Percentiles rank a stretch among this genome's conserved stretches.
Conservation (phyloP, 2,329 filamentous ascomycete genomes). For the Ophiostoma montium region DNA sequence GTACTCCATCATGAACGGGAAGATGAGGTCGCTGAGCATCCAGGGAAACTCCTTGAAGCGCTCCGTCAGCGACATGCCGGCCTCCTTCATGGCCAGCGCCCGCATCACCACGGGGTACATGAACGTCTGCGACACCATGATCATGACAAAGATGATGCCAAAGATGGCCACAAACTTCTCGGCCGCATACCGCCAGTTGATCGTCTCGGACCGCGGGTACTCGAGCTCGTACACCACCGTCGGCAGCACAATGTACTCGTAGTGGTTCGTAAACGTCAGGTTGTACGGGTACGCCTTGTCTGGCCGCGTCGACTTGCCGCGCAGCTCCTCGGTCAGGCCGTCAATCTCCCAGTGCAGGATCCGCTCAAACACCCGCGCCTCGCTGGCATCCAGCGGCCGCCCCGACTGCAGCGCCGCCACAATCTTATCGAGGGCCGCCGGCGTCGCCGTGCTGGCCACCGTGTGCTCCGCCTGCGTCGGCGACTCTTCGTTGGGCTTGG, state of each 20-base stretch:
- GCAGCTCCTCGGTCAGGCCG: slow-evolving; percentile 48
- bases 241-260: slow-evolving; percentile 60
- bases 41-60: slow-evolving; percentile 58
- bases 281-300: slow-evolving; percentile 52
- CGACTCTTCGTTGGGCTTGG: not conserved
- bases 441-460: not conserved
- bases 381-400: slow-evolving; percentile 43
- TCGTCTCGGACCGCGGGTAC: slow-evolving; percentile 53
- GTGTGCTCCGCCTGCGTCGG: not conserved
- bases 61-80: slow-evolving; percentile 42
- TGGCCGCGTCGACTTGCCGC: slow-evolving; percentile 40
- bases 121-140: slow-evolving; percentile 60
- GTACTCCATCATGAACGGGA: slow-evolving; percentile 69
- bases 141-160: slow-evolving; percentile 65
- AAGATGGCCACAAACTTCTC: slow-evolving; percentile 60
- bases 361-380: slow-evolving; percentile 49
- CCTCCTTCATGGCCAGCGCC: slow-evolving; percentile 53
- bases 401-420: slow-evolving; percentile 47
- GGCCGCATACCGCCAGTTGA: slow-evolving; percentile 61
- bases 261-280: slow-evolving; percentile 48
- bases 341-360: slow-evolving; percentile 55
- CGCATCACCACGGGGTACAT: slow-evolving; percentile 64
- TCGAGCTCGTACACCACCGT: slow-evolving; percentile 69
- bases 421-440: slow-evolving; percentile 36
- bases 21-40: slow-evolving; percentile 60